Percentiles rank a stretch among this genome's conserved stretches.
phyloP scores from a whole-genome alignment of 768 basidiomycete genomes.

The Lentinula edodes region DNA sequence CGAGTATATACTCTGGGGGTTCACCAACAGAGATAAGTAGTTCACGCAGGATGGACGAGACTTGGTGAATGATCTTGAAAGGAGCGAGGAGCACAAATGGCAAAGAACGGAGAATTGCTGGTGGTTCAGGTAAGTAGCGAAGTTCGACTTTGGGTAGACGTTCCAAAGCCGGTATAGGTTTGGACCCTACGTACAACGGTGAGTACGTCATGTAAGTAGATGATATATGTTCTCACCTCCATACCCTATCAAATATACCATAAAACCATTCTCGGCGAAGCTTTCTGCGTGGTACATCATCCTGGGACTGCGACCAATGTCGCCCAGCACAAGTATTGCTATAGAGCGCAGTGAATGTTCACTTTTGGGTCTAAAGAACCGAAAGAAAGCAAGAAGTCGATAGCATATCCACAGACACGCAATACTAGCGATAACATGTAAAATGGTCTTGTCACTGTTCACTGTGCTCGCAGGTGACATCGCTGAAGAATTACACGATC shows the following conservation, averaged over 20 bases:
- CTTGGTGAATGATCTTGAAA: conserved; percentile 72
- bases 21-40: conserved; percentile 55
- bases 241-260: conserved; percentile 82
- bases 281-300: conserved; percentile 99
- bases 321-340: conserved; percentile 90
- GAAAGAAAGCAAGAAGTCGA: conserved; percentile 26
- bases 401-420: conserved; percentile 24
- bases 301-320: conserved; percentile 91
- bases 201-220: background rate
- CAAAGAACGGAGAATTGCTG: conserved; percentile 40
- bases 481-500: background rate
- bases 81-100: conserved; percentile 77
- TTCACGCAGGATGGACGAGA: conserved; percentile 52
- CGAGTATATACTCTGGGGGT: conserved; percentile 81
- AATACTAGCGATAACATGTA: conserved; percentile 6
- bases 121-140: conserved; percentile 63
- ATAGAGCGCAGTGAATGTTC: conserved; percentile 56
- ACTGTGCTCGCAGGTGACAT: conserved; percentile 7
- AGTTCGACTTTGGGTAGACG: conserved; percentile 60
- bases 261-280: conserved; percentile 74
- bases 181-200: conserved; percentile 51
- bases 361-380: conserved; percentile 21
- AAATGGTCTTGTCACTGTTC: conserved; percentile 9
- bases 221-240: conserved; percentile 44
- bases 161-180: conserved; percentile 68